These are phyloP conservation scores for Leucosporidium scottii DNA, from an alignment of 768 basidiomycete genomes.

Conservation along the genomic window DNA sequence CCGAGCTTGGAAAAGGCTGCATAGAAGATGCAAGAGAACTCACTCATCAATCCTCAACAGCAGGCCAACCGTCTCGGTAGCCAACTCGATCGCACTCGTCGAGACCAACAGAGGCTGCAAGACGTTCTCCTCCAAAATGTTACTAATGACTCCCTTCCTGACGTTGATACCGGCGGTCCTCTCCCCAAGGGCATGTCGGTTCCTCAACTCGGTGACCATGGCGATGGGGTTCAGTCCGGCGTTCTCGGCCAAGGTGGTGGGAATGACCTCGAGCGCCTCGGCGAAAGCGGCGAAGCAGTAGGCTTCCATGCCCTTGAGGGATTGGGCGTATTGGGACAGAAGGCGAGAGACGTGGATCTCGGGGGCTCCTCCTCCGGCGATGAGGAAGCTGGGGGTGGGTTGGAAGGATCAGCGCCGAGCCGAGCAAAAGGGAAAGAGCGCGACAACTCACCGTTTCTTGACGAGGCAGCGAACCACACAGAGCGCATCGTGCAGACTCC, in stretches of 20 bases:
- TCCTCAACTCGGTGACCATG: slow-evolving; percentile 94
- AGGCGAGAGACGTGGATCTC: slow-evolving; percentile 94
- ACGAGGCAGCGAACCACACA: slow-evolving; percentile 97
- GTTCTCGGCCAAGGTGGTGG: slow-evolving; percentile 94
- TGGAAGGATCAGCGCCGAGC: background rate
- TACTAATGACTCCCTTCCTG: slow-evolving; percentile 94
- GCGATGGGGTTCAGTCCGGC: slow-evolving; percentile 96
- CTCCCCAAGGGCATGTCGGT: slow-evolving; percentile 92
- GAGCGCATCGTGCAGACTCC: slow-evolving; percentile 95
- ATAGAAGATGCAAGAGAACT: background rate
- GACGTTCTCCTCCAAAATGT: slow-evolving; percentile 95
- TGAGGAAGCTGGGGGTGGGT: slow-evolving; percentile 59
- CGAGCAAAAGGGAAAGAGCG: background rate
- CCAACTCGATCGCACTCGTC: slow-evolving; percentile 87
- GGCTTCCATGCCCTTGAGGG: slow-evolving; percentile 94
- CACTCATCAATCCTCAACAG: slow-evolving; percentile 81
- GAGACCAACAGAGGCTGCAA: slow-evolving; percentile 86
- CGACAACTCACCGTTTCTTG: slow-evolving; percentile 73
- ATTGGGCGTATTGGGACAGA: slow-evolving; percentile 82
- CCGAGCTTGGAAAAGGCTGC: background rate
- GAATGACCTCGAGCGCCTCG: slow-evolving; percentile 94
- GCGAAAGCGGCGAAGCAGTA: slow-evolving; percentile 99
- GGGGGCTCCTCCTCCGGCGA: slow-evolving; percentile 93
- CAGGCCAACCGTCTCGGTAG: slow-evolving; percentile 96
- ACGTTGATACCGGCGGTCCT: slow-evolving; percentile 95